phyloP scores from a whole-genome alignment of 2,329 filamentous ascomycete genomes.

The Gyromitra esculenta region DNA sequence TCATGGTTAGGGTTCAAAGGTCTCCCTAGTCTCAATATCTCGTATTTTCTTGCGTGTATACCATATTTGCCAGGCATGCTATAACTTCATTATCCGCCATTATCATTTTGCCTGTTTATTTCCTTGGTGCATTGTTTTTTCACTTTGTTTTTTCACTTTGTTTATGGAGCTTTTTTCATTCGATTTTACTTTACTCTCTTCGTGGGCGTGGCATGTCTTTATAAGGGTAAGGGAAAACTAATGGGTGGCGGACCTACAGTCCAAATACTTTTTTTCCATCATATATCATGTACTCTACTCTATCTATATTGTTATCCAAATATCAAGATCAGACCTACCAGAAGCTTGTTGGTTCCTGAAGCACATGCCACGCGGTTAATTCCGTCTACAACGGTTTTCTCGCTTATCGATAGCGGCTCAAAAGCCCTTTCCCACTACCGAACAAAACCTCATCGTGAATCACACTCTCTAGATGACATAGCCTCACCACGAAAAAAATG shows the following conservation, averaged over 20 bases:
- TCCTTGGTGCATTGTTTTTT: neutral
- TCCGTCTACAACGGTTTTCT: constrained; percentile 10
- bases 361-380: constrained; percentile 9
- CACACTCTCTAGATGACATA: constrained; percentile 14
- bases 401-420: constrained; percentile 27
- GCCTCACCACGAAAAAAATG: constrained; percentile 12
- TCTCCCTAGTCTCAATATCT: neutral
- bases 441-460: neutral
- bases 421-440: neutral
- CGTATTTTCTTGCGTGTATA: neutral
- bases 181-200: constrained; percentile 6
- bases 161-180: constrained; percentile 15
- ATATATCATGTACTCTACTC: constrained; percentile 12
- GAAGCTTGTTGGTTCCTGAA: constrained; percentile 1
- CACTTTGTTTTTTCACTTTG: neutral
- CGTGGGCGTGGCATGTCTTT: neutral
- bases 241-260: neutral
- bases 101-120: neutral
- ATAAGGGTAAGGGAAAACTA: neutral
- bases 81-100: constrained; percentile 14
- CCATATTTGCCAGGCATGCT: constrained; percentile 6
- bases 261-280: neutral
- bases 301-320: constrained; percentile 7
- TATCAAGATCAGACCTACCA: neutral
- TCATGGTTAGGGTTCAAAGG: neutral